Evolutionary conservation across 345 rosid species (phyloP).

Genomic region (Tarenaya hassleriana): DNA sequence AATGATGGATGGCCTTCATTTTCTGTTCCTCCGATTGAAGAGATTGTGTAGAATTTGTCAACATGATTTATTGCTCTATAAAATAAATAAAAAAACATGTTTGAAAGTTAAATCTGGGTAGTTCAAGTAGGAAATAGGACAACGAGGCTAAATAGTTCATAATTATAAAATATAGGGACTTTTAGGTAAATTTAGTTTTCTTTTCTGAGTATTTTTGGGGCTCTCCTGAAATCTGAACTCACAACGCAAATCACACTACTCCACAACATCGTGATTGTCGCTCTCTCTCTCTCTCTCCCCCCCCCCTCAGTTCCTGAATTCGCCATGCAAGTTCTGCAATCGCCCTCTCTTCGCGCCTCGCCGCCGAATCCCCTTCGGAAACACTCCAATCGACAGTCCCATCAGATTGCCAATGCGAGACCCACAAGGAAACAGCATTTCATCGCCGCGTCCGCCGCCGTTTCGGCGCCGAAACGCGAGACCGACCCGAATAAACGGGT

Average conservation of each 20-base stretch:
- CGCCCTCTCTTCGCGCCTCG: conserved; percentile 52
- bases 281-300: conserved; percentile 1
- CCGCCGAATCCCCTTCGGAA: conserved; percentile 43
- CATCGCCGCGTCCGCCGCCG: conserved; percentile 45
- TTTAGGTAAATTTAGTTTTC: too few species aligned
- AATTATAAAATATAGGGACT: too few species aligned
- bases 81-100: too few species aligned
- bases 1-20: too few species aligned
- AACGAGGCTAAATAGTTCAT: too few species aligned
- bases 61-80: too few species aligned
- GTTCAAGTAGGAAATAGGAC: too few species aligned
- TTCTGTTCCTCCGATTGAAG: too few species aligned
- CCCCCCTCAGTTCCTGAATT: conserved; percentile 14
- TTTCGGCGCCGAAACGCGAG: conserved; percentile 82
- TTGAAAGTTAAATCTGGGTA: too few species aligned
- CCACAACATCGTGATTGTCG: conserved; percentile 33
- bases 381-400: conserved; percentile 27
- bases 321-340: conserved; percentile 70
- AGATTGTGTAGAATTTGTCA: too few species aligned
- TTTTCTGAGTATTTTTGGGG: too few species aligned
- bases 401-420: conserved; percentile 29
- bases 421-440: conserved; percentile 34
- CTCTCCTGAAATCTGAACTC: conserved; percentile 19
- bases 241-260: conserved; percentile 23
- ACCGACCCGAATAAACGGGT: conserved; percentile 92